Conservation (phyloP, 2,329 filamentous ascomycete species). For the Aspergillus flavus region DNA sequence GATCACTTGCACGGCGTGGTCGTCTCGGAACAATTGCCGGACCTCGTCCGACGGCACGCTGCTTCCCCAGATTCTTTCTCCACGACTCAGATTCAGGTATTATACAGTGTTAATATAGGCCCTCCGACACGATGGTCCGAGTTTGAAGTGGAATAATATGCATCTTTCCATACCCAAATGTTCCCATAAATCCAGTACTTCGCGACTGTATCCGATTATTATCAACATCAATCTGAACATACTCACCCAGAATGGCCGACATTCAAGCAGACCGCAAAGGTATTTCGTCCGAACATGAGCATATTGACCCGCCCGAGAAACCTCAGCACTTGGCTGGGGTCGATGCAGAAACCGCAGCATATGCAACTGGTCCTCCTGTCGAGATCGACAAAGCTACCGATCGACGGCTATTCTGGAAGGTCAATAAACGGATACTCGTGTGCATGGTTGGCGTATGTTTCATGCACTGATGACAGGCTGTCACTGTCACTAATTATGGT, state of each 20-base stretch:
- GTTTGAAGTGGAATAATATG: not conserved
- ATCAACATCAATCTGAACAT: not conserved
- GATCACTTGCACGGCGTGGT: no score
- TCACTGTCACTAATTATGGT: not conserved
- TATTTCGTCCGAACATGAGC: not conserved
- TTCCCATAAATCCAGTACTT: not conserved
- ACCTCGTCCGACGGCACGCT: not conserved
- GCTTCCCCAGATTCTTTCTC: not conserved
- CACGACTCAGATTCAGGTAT: not conserved
- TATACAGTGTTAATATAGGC: not conserved
- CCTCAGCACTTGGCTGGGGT: not conserved
- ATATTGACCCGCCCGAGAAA: constrained; percentile 6
- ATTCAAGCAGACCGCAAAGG: not conserved
- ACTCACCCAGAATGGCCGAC: not conserved
- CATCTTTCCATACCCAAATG: not conserved
- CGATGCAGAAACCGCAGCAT: not conserved
- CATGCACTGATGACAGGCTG: not conserved
- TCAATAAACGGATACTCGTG: constrained; percentile 18
- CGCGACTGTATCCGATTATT: not conserved
- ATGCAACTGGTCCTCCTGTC: constrained; percentile 4
- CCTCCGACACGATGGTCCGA: not conserved
- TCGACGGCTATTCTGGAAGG: constrained; percentile 22
- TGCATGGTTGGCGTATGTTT: not conserved
- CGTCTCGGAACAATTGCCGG: not conserved
- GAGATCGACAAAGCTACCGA: constrained; percentile 21